These are phyloP conservation scores for Colletotrichum salicis DNA, from an alignment of 2,329 filamentous ascomycete species.

Conservation along the genomic window DNA sequence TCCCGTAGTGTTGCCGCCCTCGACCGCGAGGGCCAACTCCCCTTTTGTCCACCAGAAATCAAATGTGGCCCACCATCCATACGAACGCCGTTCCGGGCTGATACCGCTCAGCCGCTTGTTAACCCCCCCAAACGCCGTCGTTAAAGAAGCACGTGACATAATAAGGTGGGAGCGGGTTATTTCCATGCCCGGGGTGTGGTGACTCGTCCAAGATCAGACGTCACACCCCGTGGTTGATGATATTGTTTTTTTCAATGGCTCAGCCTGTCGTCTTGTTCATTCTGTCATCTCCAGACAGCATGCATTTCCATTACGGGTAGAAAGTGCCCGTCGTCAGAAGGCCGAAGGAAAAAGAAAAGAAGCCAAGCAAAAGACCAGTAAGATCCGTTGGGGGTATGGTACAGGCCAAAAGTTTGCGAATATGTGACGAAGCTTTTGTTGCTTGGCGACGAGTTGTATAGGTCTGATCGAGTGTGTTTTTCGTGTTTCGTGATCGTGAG, in stretches of 20 bases:
- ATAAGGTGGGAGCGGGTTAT: constrained; percentile 30
- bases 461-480: constrained; percentile 28
- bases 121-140: constrained; percentile 32
- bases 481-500: constrained; percentile 33
- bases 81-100: constrained; percentile 33
- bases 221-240: constrained; percentile 8
- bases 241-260: constrained; percentile 16
- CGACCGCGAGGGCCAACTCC: constrained; percentile 23
- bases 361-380: constrained; percentile 35
- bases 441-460: constrained; percentile 23
- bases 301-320: constrained; percentile 20
- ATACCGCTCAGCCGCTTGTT: constrained; percentile 33
- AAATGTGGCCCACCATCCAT: constrained; percentile 33
- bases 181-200: constrained; percentile 12
- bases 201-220: constrained; percentile 13
- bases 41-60: constrained; percentile 31
- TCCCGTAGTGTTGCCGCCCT: constrained; percentile 11
- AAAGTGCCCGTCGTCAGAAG: constrained; percentile 33
- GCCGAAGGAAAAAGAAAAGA: constrained; percentile 34
- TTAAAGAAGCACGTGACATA: constrained; percentile 29
- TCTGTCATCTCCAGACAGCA: constrained; percentile 30
- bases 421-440: constrained; percentile 33
- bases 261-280: constrained; percentile 27
- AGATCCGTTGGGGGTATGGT: constrained; percentile 35
- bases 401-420: constrained; percentile 35